Evolutionary conservation across 2,329 filamentous ascomycete species (phyloP).

Genomic region (Stachybotrys chlorohalonatus): DNA sequence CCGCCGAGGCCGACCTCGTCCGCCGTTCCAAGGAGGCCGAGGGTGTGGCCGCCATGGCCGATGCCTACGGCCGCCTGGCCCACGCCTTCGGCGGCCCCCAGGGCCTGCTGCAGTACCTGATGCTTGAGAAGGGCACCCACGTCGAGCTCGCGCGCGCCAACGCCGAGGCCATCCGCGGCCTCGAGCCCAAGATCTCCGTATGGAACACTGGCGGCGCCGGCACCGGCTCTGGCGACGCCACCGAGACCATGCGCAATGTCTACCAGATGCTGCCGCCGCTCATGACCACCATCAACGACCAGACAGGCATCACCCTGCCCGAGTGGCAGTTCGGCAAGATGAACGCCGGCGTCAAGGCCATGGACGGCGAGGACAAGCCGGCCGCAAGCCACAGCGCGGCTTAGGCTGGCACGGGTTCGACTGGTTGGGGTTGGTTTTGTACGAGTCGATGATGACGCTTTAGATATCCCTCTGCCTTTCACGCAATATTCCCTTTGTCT

Average conservation of each 20-base stretch:
- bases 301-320: slow-evolving; percentile 75
- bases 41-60: slow-evolving; percentile 67
- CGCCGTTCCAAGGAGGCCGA: slow-evolving; percentile 65
- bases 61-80: slow-evolving; percentile 66
- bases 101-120: slow-evolving; percentile 74
- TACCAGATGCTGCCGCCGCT: slow-evolving; percentile 80
- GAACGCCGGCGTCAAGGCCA: slow-evolving; percentile 23
- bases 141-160: slow-evolving; percentile 71
- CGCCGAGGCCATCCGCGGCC: slow-evolving; percentile 61
- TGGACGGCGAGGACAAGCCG: slow-evolving; percentile 10
- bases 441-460: background rate
- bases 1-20: slow-evolving; percentile 51
- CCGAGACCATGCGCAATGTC: slow-evolving; percentile 60
- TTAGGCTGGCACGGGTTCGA: background rate
- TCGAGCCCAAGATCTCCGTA: slow-evolving; percentile 83
- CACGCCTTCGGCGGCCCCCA: slow-evolving; percentile 68
- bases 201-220: slow-evolving; percentile 61
- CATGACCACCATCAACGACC: slow-evolving; percentile 78
- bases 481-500: too few relatives aligned
- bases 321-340: slow-evolving; percentile 59
- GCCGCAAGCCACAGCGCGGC: background rate
- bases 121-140: slow-evolving; percentile 78
- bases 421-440: background rate
- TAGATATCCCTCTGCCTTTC: too few relatives aligned
- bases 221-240: slow-evolving; percentile 40